Conservation (phyloP, 2,329 filamentous ascomycete genomes). For the Shiraia sp. region DNA sequence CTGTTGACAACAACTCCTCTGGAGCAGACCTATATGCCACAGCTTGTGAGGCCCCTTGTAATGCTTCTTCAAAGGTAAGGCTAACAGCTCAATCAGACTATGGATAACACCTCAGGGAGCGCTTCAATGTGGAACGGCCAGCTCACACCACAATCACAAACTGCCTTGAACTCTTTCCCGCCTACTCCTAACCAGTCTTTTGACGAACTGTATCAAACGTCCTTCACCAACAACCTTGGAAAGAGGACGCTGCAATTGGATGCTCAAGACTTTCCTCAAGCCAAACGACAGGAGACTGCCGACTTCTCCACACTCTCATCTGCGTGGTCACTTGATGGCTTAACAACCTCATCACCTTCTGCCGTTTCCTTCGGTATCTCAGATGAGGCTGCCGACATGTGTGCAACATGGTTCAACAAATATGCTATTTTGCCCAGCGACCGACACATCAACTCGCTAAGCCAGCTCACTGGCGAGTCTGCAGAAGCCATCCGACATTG, state of each 20-base stretch:
- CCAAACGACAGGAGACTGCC: slow-evolving; percentile 37
- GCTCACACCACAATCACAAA: slow-evolving; percentile 23
- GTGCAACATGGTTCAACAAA: slow-evolving; percentile 44
- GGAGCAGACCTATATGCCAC: slow-evolving; percentile 15
- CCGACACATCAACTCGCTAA: slow-evolving; percentile 40
- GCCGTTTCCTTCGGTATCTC: slow-evolving; percentile 30
- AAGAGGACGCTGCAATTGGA: slow-evolving; percentile 40
- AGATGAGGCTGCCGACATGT: slow-evolving; percentile 44
- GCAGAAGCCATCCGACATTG: slow-evolving; percentile 38
- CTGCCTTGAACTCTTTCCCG: slow-evolving; percentile 26
- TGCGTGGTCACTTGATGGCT: slow-evolving; percentile 30
- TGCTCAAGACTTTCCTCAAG: slow-evolving; percentile 34
- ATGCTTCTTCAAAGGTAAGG: background rate
- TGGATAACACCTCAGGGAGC: slow-evolving; percentile 40
- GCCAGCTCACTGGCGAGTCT: slow-evolving; percentile 41
- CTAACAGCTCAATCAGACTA: slow-evolving; percentile 18
- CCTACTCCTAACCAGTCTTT: slow-evolving; percentile 33
- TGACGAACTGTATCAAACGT: slow-evolving; percentile 25
- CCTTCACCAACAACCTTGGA: slow-evolving; percentile 17
- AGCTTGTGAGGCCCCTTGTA: background rate
- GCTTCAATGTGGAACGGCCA: slow-evolving; percentile 31
- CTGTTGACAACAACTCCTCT: slow-evolving; percentile 32
- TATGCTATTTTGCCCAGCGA: slow-evolving; percentile 44
- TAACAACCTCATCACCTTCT: slow-evolving; percentile 21
- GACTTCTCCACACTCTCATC: slow-evolving; percentile 28